Evolutionary conservation across 805 yeast genomes (phyloP), one percentile per base, ranked within the genome.

Genomic region (Metschnikowia aberdeeniae): DNA sequence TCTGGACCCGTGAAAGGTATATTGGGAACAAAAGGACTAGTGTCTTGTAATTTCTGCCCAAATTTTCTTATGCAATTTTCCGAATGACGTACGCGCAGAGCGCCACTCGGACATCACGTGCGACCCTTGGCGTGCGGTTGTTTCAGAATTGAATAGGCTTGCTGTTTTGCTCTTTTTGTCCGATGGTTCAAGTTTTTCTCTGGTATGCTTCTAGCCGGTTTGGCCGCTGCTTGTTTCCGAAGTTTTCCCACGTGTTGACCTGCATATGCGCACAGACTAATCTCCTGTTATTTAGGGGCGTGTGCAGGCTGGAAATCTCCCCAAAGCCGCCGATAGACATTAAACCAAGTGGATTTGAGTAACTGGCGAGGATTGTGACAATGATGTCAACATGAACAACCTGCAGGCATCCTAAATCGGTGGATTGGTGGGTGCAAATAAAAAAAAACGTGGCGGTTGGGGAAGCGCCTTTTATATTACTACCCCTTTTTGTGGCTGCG

Each of bases 101-200:
- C 40, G 40, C 40, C 40, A 36, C 40, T 37, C 20, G 34, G 10
- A 29, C 40, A 34, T 37, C 40, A 37, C 40, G 40, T 37, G 40
- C 40, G 34, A 6, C 8, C 26, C 26, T 22, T 22, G 2, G 26
- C 26, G 26, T 22, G 26, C 26, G 26, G 6, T 22, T 22, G 8
- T 22, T 22, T 22, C 26, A 22, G 8, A 4, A 22, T 6, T 22
- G 26, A 22, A 22, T 22, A 7, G 32, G 32, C 32, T 29, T 29
- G 6, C 13, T 11, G 7, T 11, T 29, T n/a, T 29, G 32, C 32
- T n/a, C 13, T 11, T 29, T 8, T 24, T 8, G 28, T 22, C 8
- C 8, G 26, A 22, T 22, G 4, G 6, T 22, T 7, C 24, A 34
- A 5, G 31, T 5, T 29, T 29, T 29, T 12, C 31, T 29, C 31